phyloP scores from a whole-genome alignment of 352 stramenopile genomes.

The Pelagophyceae sp. region DNA sequence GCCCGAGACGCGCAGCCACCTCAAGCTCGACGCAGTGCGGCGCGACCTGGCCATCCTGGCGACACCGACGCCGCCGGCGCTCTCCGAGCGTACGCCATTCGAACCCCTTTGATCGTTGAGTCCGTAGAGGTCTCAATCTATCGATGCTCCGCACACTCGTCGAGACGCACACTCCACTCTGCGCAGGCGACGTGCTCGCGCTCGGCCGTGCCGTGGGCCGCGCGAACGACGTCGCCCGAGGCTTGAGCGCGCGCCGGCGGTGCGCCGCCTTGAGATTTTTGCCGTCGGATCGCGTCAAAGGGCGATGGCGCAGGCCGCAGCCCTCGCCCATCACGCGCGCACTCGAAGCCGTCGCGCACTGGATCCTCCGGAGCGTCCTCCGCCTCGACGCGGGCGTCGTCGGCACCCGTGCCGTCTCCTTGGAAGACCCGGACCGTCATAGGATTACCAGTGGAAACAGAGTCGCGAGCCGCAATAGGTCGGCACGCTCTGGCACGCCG shows the following conservation, averaged over 20 bases:
- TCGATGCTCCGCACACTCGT: too few relatives aligned
- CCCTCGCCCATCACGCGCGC: background rate
- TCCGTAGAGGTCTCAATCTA: too few relatives aligned
- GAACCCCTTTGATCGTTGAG: too few relatives aligned
- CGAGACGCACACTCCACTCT: too few relatives aligned
- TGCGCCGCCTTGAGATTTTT: too few relatives aligned
- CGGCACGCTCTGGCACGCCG: slow-evolving; percentile 8
- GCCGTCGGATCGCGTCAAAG: too few relatives aligned
- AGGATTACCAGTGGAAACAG: too few relatives aligned
- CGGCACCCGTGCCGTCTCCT: background rate
- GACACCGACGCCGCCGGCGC: too few relatives aligned
- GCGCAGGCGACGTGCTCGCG: background rate
- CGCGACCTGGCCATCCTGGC: too few relatives aligned
- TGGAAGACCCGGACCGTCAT: too few relatives aligned
- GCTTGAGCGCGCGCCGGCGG: background rate
- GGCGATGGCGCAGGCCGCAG: background rate
- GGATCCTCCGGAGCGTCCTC: background rate
- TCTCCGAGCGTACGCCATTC: too few relatives aligned
- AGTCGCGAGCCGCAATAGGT: background rate
- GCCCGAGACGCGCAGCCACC: background rate
- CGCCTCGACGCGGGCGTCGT: background rate
- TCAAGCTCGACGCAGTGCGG: background rate
- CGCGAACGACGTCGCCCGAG: background rate
- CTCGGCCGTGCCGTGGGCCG: background rate
- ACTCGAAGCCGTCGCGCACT: background rate